Evolutionary conservation across 2,329 filamentous ascomycete genomes (phyloP), one percentile per base, ranked within the genome.

Genomic region (Calonectria honghensis): DNA sequence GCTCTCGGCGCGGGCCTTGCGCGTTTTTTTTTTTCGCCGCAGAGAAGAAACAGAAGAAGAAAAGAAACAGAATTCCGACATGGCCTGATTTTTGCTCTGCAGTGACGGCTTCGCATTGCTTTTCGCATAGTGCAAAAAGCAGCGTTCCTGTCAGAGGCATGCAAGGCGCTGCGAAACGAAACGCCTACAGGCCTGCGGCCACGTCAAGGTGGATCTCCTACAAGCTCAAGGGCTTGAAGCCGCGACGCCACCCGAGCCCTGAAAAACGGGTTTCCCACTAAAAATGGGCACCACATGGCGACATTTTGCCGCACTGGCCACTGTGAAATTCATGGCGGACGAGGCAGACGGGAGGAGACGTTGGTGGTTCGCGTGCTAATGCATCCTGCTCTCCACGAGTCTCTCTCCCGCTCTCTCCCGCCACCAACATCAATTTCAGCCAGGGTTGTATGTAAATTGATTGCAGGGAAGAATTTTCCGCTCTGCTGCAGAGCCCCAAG

Each of bases 81-180:
- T 67, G 45, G 35, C 31, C 32, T 52, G 41, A 52, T 67, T 52
- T 54, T 63, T 24, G 9, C 24, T 41, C 20, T 7, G 4, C 13
- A 20, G 7, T 1, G 14, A 16, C 24, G 57, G 35, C 57, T 16
- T 29, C 24, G 35, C 29, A 29, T 63, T 63, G 45, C 64, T 67
- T 52, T 67, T 67, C 45, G 45, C 41, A 52, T 27, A 52, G 35
- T 2, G 57, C 24, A 63, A 63, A 63, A 63, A 63, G 57, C 57
- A 63, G 57, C 57, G 35, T 63, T 63, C 57, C 37, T 63, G 57
- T 41, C 35, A 63, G 37, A 35, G 18, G 37, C 57, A 63, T 63
- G 57, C 57, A 63, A 63, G 57, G 57, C 57, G 41, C 37, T 3
- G 29, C n/a, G 57, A 61, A 61, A 61, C 57, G 57, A 61, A 61